A percentile compares a stretch with the other conserved stretches of the same genome.
Conservation (phyloP, 2,329 filamentous ascomycete species). For the Fusarium duplospermum region DNA sequence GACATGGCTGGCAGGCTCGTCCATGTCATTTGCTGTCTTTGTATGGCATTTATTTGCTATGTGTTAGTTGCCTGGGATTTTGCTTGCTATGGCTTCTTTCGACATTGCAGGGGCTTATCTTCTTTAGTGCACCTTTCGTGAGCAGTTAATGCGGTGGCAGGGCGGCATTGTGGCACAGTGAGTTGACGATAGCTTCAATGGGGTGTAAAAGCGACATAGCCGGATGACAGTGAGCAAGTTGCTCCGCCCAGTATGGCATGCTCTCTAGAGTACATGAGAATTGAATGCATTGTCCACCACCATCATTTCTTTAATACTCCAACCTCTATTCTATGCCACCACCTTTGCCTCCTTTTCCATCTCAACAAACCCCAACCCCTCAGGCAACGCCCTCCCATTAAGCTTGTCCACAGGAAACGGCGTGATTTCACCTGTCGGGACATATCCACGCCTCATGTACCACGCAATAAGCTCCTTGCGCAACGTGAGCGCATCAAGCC, state of each 20-base stretch:
- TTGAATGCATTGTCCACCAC: not conserved
- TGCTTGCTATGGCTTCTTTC: not conserved
- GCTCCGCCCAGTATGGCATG: not conserved
- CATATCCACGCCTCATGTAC: constrained; percentile 51
- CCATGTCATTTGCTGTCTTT: not conserved
- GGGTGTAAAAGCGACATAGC: not conserved
- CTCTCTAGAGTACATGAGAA: not conserved
- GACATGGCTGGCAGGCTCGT: not conserved
- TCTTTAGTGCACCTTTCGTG: not conserved
- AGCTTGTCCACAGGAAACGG: constrained; percentile 47
- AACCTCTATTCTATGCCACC: not conserved
- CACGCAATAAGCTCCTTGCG: constrained; percentile 50
- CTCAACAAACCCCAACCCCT: constrained; percentile 51
- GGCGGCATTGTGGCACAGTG: not conserved
- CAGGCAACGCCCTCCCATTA: constrained; percentile 29
- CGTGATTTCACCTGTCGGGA: constrained; percentile 47
- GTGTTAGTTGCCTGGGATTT: not conserved
- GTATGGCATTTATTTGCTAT: not conserved
- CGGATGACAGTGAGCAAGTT: not conserved
- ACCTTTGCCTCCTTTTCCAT: constrained; percentile 47
- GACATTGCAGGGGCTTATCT: not conserved
- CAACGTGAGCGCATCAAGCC: constrained; percentile 49
- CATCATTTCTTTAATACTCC: not conserved
- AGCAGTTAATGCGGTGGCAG: not conserved
- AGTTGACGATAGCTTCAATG: not conserved